Evolutionary conservation across 129 eudicot species (phyloP).

Genomic region (Centella asiatica): DNA sequence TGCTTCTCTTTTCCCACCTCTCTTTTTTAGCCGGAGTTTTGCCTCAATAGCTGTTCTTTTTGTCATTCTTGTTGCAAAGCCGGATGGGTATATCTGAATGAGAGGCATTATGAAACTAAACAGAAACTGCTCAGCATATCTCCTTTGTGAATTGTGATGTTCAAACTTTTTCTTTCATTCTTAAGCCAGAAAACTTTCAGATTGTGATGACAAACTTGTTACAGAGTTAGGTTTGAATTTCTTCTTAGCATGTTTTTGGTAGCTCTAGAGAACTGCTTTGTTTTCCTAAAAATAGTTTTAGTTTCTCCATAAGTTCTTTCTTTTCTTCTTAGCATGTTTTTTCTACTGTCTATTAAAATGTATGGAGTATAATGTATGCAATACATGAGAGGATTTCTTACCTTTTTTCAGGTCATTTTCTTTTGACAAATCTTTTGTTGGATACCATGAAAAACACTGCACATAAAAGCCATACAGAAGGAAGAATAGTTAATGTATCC

Average conservation of each 20-base stretch:
- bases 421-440: conserved; percentile 74
- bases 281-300: too few relatives aligned
- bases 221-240: background rate
- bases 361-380: too few relatives aligned
- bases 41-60: background rate
- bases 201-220: background rate
- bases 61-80: background rate
- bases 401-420: conserved; percentile 63
- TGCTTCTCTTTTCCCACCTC: too few relatives aligned
- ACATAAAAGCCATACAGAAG: conserved; percentile 56
- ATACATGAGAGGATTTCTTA: background rate
- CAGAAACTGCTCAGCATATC: background rate
- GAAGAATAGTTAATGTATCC: conserved; percentile 82
- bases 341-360: too few relatives aligned
- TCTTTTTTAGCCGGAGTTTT: too few relatives aligned
- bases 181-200: background rate
- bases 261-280: background rate
- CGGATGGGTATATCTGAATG: background rate
- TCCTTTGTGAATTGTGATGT: background rate
- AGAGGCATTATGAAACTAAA: background rate
- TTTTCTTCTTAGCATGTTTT: background rate
- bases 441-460: conserved; percentile 82
- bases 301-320: too few relatives aligned
- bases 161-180: background rate
- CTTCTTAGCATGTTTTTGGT: background rate